A percentile compares a stretch with the other conserved stretches of the same genome.
phyloP scores from a whole-genome alignment of 495 filamentous ascomycete species.

The Parachaetomium inaequale region DNA sequence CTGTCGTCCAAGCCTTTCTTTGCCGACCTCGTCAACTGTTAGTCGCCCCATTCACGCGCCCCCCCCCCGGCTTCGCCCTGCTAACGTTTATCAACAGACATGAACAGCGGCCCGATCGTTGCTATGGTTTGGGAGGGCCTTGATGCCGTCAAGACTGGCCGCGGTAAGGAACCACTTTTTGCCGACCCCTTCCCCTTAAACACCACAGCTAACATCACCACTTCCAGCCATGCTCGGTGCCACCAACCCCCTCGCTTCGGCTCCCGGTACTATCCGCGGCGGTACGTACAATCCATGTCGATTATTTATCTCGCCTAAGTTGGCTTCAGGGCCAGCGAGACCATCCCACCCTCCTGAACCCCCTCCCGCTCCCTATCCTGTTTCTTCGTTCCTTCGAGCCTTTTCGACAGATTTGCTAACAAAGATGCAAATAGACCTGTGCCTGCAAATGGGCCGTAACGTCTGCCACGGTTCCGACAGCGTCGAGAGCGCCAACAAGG shows the following conservation, averaged over 20 bases:
- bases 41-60: constrained; percentile 7
- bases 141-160: constrained; percentile 97
- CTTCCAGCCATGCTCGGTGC: constrained; percentile 78
- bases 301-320: neutral
- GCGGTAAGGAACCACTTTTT: constrained; percentile 49
- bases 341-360: no score
- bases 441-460: constrained; percentile 85
- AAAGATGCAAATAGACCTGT: constrained; percentile 4
- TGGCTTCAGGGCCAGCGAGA: no score
- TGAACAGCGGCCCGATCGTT: constrained; percentile 92
- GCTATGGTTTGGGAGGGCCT: constrained; percentile 99
- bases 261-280: constrained; percentile 95
- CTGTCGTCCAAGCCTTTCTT: constrained; percentile 94
- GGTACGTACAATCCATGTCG: no score
- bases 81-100: constrained; percentile 61
- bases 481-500: constrained; percentile 98
- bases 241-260: constrained; percentile 92
- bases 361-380: no score
- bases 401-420: no score
- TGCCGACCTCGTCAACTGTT: constrained; percentile 84
- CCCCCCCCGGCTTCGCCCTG: constrained; percentile 6
- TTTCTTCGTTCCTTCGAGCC: no score
- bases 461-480: constrained; percentile 98
- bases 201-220: constrained; percentile 27
- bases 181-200: neutral